These are phyloP conservation scores for Vitis hybrid DNA, from an alignment of 177 flowering plant species.

Conservation along the genomic window DNA sequence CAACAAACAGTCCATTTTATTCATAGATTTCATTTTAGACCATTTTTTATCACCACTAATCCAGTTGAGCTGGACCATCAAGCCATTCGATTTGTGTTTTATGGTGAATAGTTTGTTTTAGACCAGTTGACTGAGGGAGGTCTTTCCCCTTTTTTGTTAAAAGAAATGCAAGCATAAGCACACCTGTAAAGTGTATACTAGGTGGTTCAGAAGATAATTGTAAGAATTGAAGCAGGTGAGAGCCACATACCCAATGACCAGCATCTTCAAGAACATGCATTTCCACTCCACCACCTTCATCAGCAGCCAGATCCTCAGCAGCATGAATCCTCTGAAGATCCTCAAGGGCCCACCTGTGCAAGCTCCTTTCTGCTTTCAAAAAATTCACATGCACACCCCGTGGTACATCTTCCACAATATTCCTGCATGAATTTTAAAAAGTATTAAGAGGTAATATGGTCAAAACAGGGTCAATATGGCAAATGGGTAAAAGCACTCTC, in stretches of 20 bases:
- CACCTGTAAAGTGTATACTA: too few species aligned
- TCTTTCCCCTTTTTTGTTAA: neutral
- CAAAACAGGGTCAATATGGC: too few species aligned
- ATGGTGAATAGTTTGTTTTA: too few species aligned
- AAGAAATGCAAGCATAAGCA: neutral
- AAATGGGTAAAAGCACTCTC: too few species aligned
- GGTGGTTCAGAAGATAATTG: neutral
- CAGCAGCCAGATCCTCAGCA: slow-evolving; percentile 82
- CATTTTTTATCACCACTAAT: too few species aligned
- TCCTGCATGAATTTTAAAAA: slow-evolving; percentile 38
- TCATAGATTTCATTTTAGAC: too few species aligned
- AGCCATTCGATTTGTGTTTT: too few species aligned
- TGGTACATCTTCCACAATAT: slow-evolving; percentile 83
- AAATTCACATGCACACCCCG: slow-evolving; percentile 88
- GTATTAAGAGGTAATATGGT: too few species aligned
- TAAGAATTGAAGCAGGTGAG: neutral
- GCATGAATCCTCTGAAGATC: slow-evolving; percentile 89
- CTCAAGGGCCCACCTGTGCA: slow-evolving; percentile 96
- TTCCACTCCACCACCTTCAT: slow-evolving; percentile 88
- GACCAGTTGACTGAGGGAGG: too few species aligned
- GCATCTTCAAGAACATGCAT: slow-evolving; percentile 99
- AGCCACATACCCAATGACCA: slow-evolving; percentile 86
- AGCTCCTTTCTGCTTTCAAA: slow-evolving; percentile 91
- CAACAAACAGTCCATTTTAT: too few species aligned
- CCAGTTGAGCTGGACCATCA: too few species aligned